Evolutionary conservation across 768 basidiomycete species (phyloP), one percentile per base, ranked within the genome.

Genomic region (Pholiota molesta): DNA sequence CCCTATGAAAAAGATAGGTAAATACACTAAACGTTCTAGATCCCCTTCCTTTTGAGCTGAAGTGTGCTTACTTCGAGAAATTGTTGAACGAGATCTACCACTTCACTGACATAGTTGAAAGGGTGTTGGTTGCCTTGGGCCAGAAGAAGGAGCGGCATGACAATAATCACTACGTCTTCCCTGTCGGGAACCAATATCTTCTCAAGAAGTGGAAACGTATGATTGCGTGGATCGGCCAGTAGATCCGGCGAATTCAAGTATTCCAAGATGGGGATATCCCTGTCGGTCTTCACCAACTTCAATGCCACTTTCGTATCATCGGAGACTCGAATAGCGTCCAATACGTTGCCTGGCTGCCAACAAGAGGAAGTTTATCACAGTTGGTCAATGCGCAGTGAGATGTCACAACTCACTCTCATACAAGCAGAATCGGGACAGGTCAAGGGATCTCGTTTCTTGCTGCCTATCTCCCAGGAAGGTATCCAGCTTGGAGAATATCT

Each of bases 401-500:
- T 3, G 23, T 2, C 35, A 35, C 10, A 10, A 52, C 52, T 59
- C 31, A 62, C 52, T 10, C 13, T 21, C 40, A 63, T 49, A 29
- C 13, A 26, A n/a, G 21, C 16, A 7, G 28, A 54, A 26, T 62
- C 62, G 0, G 57, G 29, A 26, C 53, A 63, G 10, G 7, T 14
- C 1, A 13, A 37, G n/a, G 13, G 28, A 16, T 21, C 33, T 29
- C 28, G 49, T 23, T 28, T 14, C 8, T 51, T 39, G 21, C 1
- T 31, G 29, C 44, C 47, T 5, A 16, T 31, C 19, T 37, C 16
- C 59, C 63, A 64, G 17, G 53, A 61, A 0, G 63, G 63, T 19
- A 49, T 53, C 63, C 63, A 64, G n/a, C 45, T 35, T 13, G 63
- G 63, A 39, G 39, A 2, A 47, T 64, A 64, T 53, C 63, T 40